Conservation (phyloP, 139 green algal species). For the Mesostigma viride region DNA sequence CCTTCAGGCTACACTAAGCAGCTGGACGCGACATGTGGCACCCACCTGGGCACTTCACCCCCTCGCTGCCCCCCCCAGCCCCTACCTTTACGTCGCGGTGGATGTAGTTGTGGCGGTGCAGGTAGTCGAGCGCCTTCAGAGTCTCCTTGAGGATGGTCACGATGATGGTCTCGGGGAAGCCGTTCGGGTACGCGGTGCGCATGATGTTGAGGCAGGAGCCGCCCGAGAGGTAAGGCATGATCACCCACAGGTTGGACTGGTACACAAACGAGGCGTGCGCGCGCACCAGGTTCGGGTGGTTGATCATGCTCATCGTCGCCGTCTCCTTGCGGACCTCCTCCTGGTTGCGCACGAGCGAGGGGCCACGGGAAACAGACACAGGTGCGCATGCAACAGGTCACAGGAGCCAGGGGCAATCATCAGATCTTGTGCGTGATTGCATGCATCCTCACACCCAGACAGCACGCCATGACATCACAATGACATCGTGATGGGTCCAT, state of each 20-base stretch:
- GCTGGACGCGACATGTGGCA: too few species aligned
- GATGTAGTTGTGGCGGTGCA: slow-evolving; percentile 86
- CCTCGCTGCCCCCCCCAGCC: too few species aligned
- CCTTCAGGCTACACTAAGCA: too few species aligned
- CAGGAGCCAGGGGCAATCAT: too few species aligned
- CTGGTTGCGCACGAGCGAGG: slow-evolving; percentile 35
- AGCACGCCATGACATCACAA: background rate
- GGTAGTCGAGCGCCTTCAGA: slow-evolving; percentile 87
- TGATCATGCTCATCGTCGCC: slow-evolving; percentile 83
- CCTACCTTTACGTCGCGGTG: slow-evolving; percentile 95
- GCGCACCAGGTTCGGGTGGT: slow-evolving; percentile 89
- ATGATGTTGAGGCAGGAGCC: slow-evolving; percentile 43
- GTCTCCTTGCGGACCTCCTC: slow-evolving; percentile 91
- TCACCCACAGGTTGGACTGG: slow-evolving; percentile 84
- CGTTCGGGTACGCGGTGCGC: slow-evolving; percentile 40
- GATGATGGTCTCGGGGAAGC: slow-evolving; percentile 81
- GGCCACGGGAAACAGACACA: too few species aligned
- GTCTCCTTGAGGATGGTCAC: slow-evolving; percentile 88
- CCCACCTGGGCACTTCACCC: too few species aligned
- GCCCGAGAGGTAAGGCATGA: slow-evolving; percentile 62
- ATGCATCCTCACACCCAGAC: background rate
- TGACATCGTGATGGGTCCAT: background rate
- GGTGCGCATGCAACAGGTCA: background rate
- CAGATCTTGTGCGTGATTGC: background rate
- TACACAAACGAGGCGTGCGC: slow-evolving; percentile 84